Evolutionary conservation across 352 stramenopile species (phyloP), one percentile per base, ranked within the genome.

Genomic region (Globisporangium barbulae): DNA sequence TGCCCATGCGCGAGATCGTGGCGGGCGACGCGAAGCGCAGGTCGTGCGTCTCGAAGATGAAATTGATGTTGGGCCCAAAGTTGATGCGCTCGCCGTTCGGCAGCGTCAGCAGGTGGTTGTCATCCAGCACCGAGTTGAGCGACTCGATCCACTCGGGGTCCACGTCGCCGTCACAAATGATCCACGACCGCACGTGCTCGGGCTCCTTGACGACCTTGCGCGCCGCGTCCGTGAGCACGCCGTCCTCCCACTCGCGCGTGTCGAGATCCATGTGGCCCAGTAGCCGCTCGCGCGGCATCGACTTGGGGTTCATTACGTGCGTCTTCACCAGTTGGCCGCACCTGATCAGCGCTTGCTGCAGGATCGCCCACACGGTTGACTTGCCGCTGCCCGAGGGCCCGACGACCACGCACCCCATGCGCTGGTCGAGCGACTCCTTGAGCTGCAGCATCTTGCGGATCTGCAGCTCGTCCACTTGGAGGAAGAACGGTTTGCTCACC

Each of bases 91-190:
- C 96, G 41, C 96, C 96, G 56, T 98, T 99, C 2, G 96, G 96
- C 47, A 99, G 69, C 10, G 96, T 99, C 9, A 99, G 80, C 30
- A 99, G 61, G 58, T 98, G 89, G 69, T 99, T 99, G 69, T 99
- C 96, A 49, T 98, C 96, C 1, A 99, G 63, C 2, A 99, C 96
- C 0, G 91, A 98, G 67, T 99, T 99, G 0, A 99, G 70, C 22
- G 83, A 97, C 72, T 99, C 96, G 61, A 99, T 98, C 96, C 96
- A 99, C 66, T 98, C 93, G 0, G 96, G 92, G 64, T 99, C 96
- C 17, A 99, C 94, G 58, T 98, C 95, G 7, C 96, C 96, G 63
- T 99, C 96, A 61, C 91, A 98, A 31, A 99, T 87, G 47, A 99
- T 97, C 96, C 96, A 98, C 1, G 87, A 97, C 3, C 88, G 87